Base-by-base conservation (phyloP, 371 early-diverging fungal genomes). In the Basidiobolus meristosporus region DNA sequence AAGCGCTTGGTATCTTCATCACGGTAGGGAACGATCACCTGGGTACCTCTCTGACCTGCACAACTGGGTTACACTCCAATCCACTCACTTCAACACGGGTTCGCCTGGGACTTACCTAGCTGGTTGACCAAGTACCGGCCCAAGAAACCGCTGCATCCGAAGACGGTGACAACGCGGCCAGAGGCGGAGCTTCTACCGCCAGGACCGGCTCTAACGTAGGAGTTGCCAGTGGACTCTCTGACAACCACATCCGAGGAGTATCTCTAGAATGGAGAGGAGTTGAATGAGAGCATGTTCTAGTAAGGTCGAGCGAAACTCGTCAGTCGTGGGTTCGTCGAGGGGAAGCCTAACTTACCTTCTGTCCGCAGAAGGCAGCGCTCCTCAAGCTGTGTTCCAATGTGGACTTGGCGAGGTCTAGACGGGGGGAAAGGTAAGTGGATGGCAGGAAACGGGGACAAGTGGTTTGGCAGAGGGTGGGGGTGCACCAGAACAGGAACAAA, bases 111-210 rank as follows among this genome's bases (percentile, higher is more conserved):
- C 46, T 41, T 65, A 83, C 86, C 88, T 33, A 92, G 72, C 47
- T 79, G 78, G 56, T 78, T 77, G 32, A 92, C 86, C 35, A 96
- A 61, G 51, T 93, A 92, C 36, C 95, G 80, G 39, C 92, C 95
- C 21, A 93, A 67, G 61, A 91, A 93, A 35, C 97, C 97, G 33
- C 88, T 90, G 60, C 80, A 77, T 21, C 97, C 97, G 59, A 93
- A 90, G 12, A 93, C 95, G 17, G 97, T 96, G 29, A 82, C 87
- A 29, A 77, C 73, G 51, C 85, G 83, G 15, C 93, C 95, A 46
- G 68, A 73, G 43, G 68, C 68, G 15, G 82, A 73, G 17, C 75
- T 74, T 36, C 84, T 50, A 39, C 63, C 72, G 42, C 64, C 75
- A 38, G 57, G 47, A 44, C 39, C 38, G 17, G 22, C 7, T 54